These are phyloP conservation scores for Pyrrhoderma noxium DNA, from an alignment of 1,284 basidiomycete species.

Conservation along the genomic window DNA sequence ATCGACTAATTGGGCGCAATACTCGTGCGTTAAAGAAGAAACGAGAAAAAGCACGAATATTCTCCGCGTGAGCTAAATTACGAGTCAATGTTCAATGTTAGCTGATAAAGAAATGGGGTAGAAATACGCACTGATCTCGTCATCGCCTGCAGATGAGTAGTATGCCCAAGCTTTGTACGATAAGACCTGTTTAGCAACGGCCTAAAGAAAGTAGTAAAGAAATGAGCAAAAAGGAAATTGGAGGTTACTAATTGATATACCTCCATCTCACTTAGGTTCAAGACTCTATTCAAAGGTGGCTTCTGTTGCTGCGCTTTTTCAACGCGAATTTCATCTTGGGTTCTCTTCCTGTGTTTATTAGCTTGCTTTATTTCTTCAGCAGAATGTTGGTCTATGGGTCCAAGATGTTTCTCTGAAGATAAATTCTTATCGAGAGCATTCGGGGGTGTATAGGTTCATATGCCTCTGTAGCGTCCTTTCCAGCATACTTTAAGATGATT, in stretches of 20 bases:
- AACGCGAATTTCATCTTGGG: conserved; percentile 65
- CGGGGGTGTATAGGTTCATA: conserved; percentile 72
- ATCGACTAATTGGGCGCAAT: conserved; percentile 59
- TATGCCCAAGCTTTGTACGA: conserved; percentile 74
- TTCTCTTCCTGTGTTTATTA: conserved; percentile 41
- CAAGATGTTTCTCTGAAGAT: conserved; percentile 62
- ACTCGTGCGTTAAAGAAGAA: conserved; percentile 82
- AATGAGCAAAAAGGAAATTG: neutral
- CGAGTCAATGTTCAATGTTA: neutral
- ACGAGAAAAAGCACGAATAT: conserved; percentile 66
- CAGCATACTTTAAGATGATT: conserved; percentile 75
- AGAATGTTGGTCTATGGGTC: conserved; percentile 52
- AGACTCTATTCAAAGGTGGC: conserved; percentile 59
- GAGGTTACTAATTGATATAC: neutral
- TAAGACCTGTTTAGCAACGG: conserved; percentile 55
- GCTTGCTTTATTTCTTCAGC: conserved; percentile 35
- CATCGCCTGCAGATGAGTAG: conserved; percentile 78
- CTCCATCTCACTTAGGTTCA: conserved; percentile 75
- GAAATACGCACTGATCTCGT: conserved; percentile 60
- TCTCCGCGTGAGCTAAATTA: conserved; percentile 50
- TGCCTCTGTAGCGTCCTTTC: conserved; percentile 66
- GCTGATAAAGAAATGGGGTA: neutral
- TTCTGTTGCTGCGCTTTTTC: conserved; percentile 52
- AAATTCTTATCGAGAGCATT: conserved; percentile 65
- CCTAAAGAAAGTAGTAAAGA: conserved; percentile 29